A percentile compares a stretch with the other conserved stretches of the same genome.
Conservation (phyloP, 192 early-diverging fungal species). For the Backusella luteola region DNA sequence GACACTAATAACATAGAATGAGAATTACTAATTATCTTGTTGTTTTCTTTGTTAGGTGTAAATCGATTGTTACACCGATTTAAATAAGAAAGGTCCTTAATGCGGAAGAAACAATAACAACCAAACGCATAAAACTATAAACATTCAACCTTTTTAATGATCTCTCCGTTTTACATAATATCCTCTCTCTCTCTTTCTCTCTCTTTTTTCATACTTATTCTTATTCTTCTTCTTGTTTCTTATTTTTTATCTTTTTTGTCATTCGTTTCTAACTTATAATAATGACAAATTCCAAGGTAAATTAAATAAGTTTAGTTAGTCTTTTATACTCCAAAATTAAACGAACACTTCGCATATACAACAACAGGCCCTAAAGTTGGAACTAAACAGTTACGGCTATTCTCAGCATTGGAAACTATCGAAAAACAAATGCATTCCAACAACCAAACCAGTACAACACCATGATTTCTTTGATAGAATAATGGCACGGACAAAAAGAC, state of each 20-base stretch:
- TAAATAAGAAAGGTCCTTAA: not conserved
- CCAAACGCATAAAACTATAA: conserved; percentile 3
- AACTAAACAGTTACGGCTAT: conserved; percentile 21
- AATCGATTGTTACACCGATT: not conserved
- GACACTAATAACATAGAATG: not conserved
- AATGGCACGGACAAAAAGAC: conserved; percentile 6
- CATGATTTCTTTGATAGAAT: conserved; percentile 4
- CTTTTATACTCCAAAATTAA: not conserved
- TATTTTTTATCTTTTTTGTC: not conserved
- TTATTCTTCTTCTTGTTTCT: not conserved
- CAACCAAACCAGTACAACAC: not conserved
- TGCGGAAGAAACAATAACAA: conserved; percentile 6
- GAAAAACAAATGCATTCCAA: conserved; percentile 17
- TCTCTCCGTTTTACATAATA: not conserved
- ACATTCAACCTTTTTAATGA: not conserved
- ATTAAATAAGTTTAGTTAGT: not conserved
- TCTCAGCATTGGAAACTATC: conserved; percentile 28
- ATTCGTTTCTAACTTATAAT: not conserved
- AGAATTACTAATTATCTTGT: not conserved
- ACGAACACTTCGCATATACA: not conserved
- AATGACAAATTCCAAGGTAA: not conserved
- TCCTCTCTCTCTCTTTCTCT: not conserved
- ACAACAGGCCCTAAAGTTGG: conserved; percentile 17
- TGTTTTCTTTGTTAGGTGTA: not conserved
- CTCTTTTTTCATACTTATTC: not conserved